Conservation (phyloP, 257 asterid genomes). For the Hygrophila difformis region DNA sequence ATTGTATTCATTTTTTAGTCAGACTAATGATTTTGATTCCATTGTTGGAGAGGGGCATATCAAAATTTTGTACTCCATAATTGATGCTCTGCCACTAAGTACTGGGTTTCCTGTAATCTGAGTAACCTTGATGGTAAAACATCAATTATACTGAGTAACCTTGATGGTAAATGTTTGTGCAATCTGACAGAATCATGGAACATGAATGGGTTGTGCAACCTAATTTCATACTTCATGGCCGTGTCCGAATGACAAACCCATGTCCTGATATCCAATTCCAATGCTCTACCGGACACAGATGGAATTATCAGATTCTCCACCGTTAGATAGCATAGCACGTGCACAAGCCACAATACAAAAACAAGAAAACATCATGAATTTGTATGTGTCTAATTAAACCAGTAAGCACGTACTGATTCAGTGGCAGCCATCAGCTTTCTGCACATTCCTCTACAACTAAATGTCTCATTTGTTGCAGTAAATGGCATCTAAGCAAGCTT, state of each 20-base stretch:
- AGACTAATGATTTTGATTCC: too few relatives aligned
- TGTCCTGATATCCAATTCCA: constrained; percentile 28
- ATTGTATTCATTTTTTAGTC: too few relatives aligned
- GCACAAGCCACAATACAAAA: too few relatives aligned
- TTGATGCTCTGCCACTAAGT: too few relatives aligned
- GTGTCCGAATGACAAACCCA: constrained; percentile 14
- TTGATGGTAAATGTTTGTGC: constrained; percentile 25
- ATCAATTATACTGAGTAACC: too few relatives aligned
- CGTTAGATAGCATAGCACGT: constrained; percentile 38
- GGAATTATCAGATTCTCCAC: constrained; percentile 45
- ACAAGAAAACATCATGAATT: neutral
- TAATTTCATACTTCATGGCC: constrained; percentile 27
- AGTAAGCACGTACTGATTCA: constrained; percentile 30
- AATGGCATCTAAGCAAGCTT: too few relatives aligned
- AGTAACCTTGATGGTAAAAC: too few relatives aligned
- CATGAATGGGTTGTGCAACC: constrained; percentile 31
- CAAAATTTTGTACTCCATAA: too few relatives aligned
- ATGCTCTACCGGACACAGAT: constrained; percentile 25
- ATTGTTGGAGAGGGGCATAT: too few relatives aligned
- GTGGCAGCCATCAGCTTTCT: constrained; percentile 36
- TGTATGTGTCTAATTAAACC: too few relatives aligned
- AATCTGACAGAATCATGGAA: constrained; percentile 38
- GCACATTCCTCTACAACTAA: constrained; percentile 74
- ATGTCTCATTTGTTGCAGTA: too few relatives aligned
- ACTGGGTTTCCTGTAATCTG: too few relatives aligned